phyloP scores from a whole-genome alignment of 2,329 filamentous ascomycete genomes.

The Alternaria novae-zelandiae region DNA sequence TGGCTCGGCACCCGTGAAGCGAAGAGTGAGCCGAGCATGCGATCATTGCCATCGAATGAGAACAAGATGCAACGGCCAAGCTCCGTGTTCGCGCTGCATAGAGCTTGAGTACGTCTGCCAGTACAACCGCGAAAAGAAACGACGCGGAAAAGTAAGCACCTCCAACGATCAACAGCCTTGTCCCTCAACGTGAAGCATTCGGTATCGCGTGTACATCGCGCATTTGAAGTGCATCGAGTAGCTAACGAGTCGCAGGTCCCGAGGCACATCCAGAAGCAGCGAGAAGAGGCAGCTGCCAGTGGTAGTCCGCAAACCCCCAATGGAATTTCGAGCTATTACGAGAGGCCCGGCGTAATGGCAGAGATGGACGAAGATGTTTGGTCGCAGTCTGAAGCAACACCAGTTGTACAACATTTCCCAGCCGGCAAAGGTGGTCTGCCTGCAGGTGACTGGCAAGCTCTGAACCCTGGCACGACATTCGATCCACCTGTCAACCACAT shows the following conservation, averaged over 20 bases:
- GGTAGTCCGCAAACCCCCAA: slow-evolving; percentile 36
- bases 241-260: slow-evolving; percentile 38
- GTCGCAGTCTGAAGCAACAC: slow-evolving; percentile 45
- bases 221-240: neutral
- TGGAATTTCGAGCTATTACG: slow-evolving; percentile 35
- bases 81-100: slow-evolving; percentile 89
- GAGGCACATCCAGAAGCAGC: slow-evolving; percentile 47
- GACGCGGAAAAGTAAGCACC: slow-evolving; percentile 83
- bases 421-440: slow-evolving; percentile 31
- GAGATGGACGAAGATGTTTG: slow-evolving; percentile 48
- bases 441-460: slow-evolving; percentile 38
- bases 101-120: slow-evolving; percentile 82
- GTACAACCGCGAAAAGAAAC: slow-evolving; percentile 90
- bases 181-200: neutral
- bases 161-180: neutral
- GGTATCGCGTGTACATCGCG: neutral
- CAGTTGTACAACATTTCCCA: slow-evolving; percentile 44
- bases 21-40: slow-evolving; percentile 89
- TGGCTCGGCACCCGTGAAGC: slow-evolving; percentile 70
- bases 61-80: slow-evolving; percentile 91
- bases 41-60: slow-evolving; percentile 95
- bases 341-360: slow-evolving; percentile 32
- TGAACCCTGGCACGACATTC: slow-evolving; percentile 36
- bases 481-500: slow-evolving; percentile 43
- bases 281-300: slow-evolving; percentile 41